These are phyloP conservation scores for Arthroderma uncinatum DNA, from an alignment of 2,329 filamentous ascomycete genomes.

Conservation along the genomic window DNA sequence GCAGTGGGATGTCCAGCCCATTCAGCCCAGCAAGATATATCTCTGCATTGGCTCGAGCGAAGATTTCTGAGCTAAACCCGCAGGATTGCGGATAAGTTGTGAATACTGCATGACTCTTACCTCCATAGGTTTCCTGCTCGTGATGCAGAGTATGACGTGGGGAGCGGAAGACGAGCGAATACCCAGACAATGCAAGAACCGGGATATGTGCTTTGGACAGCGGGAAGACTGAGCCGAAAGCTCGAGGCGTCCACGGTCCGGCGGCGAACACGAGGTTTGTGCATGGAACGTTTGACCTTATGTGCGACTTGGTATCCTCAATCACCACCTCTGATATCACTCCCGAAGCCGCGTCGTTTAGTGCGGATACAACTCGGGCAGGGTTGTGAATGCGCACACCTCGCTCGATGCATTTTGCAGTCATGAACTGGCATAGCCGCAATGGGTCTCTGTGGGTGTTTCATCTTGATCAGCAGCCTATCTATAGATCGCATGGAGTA, in stretches of 20 bases:
- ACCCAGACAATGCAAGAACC: constrained; percentile 54
- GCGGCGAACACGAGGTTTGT: constrained; percentile 55
- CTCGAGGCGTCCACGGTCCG: constrained; percentile 58
- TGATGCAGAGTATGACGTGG: constrained; percentile 35
- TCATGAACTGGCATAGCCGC: constrained; percentile 54
- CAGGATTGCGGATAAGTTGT: constrained; percentile 42
- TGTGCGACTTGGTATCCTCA: constrained; percentile 27
- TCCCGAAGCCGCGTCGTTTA: constrained; percentile 38
- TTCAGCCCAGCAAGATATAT: constrained; percentile 68
- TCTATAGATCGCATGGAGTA: not conserved
- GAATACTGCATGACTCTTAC: constrained; percentile 57
- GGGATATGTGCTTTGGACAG: constrained; percentile 43
- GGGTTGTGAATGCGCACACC: constrained; percentile 59
- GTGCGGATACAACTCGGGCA: constrained; percentile 44
- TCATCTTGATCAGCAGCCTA: not conserved
- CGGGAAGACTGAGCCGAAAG: constrained; percentile 57
- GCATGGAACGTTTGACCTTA: constrained; percentile 42
- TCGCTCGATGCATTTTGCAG: constrained; percentile 44
- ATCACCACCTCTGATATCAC: constrained; percentile 45
- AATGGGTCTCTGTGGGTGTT: constrained; percentile 49
- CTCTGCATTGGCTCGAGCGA: constrained; percentile 54
- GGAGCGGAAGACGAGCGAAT: constrained; percentile 57
- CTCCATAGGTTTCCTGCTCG: constrained; percentile 28
- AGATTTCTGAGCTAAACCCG: constrained; percentile 59
- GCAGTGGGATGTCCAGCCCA: constrained; percentile 48